Percentiles rank a stretch among this genome's conserved stretches.
phyloP scores from a whole-genome alignment of 495 filamentous ascomycete species.

The Aspergillus haitiensis region DNA sequence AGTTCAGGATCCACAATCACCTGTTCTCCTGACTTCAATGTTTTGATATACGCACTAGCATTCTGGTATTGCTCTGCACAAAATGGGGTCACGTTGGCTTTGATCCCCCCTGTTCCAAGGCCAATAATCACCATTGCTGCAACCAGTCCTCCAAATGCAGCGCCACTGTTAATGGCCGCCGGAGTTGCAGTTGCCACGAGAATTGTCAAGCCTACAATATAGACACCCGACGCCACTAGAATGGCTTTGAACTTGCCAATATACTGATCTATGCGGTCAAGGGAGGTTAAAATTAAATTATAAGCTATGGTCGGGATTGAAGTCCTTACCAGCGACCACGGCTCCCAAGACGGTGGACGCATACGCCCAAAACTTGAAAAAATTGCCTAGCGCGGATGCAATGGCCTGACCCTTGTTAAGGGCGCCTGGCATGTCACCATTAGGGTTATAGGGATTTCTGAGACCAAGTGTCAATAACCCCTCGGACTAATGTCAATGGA shows the following conservation, averaged over 20 bases:
- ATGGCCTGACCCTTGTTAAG: constrained; percentile 20
- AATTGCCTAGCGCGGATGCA: constrained; percentile 21
- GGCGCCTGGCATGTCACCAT: constrained; percentile 18
- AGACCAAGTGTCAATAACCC: background rate
- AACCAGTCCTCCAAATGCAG: constrained; percentile 24
- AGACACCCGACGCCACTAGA: constrained; percentile 51
- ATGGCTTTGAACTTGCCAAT: constrained; percentile 59
- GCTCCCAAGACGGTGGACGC: constrained; percentile 38
- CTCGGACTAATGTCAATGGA: background rate
- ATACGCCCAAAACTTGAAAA: constrained; percentile 34
- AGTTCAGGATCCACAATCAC: constrained; percentile 64
- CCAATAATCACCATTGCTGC: constrained; percentile 30
- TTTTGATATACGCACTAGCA: constrained; percentile 34
- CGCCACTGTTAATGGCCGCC: constrained; percentile 21
- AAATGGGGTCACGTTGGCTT: constrained; percentile 60
- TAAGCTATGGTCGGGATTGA: no score
- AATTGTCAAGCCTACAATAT: constrained; percentile 63
- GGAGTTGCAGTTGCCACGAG: constrained; percentile 63
- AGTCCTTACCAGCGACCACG: constrained; percentile 30
- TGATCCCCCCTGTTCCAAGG: constrained; percentile 50
- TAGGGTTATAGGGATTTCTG: constrained; percentile 22
- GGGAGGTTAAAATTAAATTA: background rate
- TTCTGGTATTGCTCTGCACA: constrained; percentile 44
- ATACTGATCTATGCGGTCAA: constrained; percentile 31
- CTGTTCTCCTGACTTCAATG: constrained; percentile 50